Evolutionary conservation across 164 flowering plant genomes (phyloP), one percentile per base, ranked within the genome.

Genomic region (Vitis cinerea): DNA sequence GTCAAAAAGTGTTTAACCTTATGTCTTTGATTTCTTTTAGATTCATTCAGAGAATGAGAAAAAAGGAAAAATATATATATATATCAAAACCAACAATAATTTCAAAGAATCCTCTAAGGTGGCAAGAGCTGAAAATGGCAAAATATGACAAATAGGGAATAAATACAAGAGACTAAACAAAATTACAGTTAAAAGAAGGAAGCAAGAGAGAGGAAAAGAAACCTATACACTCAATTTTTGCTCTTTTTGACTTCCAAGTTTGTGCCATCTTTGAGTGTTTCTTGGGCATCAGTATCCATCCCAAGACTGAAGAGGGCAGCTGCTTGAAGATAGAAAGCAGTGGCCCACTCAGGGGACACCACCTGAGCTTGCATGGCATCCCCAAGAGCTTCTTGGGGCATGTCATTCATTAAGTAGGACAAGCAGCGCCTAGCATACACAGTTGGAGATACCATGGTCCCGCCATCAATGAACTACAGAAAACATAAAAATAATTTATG

Each of bases 351-450:
- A 0, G 98, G 95, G 7, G 95, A 88, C 7, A 89, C 80, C 14
- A 75, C 90, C 71, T 86, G 91, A 2, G 98, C 93, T 78, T 93
- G 93, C 97, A 91, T 88, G 0, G 98, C 94, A 76, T 93, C 98
- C 3, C 87, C 93, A 14, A 91, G 85, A 58, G 93, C 98, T 73
- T 91, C 92, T 75, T 87, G 94, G 47, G 86, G 77, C 93, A 79
- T 85, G 55, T 88, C 90, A 51, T 61, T 85, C 95, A 93, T 92
- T 83, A 93, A 74, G 72, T 87, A 87, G 2, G 88, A 86, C 60
- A 93, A 79, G 80, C 95, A 91, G 37, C 98, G 88, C 37, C 98
- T 83, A 7, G 93, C 97, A 66, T 79, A 84, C 58, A 91, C 87
- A 0, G 98, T 93, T 2, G 98, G 98, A 13, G 98, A 93, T 61